Conservation (phyloP, 208 protist genomes). For the Wallacemonas sp. region DNA sequence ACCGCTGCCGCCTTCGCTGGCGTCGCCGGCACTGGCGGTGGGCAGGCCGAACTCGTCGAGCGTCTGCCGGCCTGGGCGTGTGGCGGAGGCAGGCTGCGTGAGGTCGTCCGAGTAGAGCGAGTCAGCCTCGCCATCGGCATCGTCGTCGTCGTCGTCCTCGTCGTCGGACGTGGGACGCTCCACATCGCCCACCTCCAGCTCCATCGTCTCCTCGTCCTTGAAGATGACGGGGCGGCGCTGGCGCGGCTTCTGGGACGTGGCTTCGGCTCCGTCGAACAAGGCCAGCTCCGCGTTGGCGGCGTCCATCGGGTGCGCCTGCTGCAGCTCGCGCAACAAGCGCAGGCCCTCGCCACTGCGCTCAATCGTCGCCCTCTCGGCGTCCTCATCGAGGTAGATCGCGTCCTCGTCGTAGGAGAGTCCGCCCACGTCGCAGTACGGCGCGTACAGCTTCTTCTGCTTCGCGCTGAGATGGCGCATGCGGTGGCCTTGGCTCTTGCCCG, state of each 20-base stretch:
- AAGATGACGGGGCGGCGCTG: slow-evolving; percentile 77
- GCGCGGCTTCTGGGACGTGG: slow-evolving; percentile 46
- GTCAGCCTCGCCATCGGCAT: slow-evolving; percentile 26
- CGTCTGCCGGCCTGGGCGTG: neutral
- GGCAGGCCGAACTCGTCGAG: slow-evolving; percentile 31
- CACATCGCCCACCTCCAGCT: slow-evolving; percentile 75
- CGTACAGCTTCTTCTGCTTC: slow-evolving; percentile 97
- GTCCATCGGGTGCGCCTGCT: slow-evolving; percentile 77
- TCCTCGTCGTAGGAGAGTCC: slow-evolving; percentile 98
- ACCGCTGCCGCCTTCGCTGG: slow-evolving; percentile 30
- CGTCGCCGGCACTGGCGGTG: slow-evolving; percentile 29
- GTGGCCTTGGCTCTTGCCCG: slow-evolving; percentile 29
- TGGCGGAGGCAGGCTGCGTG: slow-evolving; percentile 22
- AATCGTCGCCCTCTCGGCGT: slow-evolving; percentile 77
- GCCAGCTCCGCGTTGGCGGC: slow-evolving; percentile 39
- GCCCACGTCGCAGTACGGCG: slow-evolving; percentile 98
- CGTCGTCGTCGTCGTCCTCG: slow-evolving; percentile 47
- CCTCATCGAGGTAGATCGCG: slow-evolving; percentile 96
- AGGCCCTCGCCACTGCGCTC: slow-evolving; percentile 87
- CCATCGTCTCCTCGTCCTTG: slow-evolving; percentile 80
- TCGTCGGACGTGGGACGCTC: slow-evolving; percentile 42
- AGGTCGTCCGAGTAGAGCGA: slow-evolving; percentile 21
- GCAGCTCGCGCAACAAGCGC: slow-evolving; percentile 78
- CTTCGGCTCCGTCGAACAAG: slow-evolving; percentile 73
- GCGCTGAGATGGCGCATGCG: slow-evolving; percentile 93